Conservation (phyloP, 257 asterid genomes). For the Thymus quinquecostatus region DNA sequence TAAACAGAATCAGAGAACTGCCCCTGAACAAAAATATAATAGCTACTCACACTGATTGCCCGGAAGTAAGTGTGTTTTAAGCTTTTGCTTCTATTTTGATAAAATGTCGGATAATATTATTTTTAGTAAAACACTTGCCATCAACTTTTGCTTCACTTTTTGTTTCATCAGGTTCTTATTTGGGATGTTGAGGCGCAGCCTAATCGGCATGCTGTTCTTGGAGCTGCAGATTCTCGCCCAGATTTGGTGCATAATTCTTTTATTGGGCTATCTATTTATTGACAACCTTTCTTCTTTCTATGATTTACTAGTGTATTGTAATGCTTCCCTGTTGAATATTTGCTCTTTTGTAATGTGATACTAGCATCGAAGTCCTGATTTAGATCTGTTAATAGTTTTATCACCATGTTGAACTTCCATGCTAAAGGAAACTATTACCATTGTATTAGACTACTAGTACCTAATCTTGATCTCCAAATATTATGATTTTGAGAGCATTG, state of each 20-base stretch:
- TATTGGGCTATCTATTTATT: slow-evolving; percentile 10
- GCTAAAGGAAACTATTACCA: slow-evolving; percentile 17
- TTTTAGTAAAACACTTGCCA: slow-evolving; percentile 9
- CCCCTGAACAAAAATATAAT: slow-evolving; percentile 90
- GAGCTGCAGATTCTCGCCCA: slow-evolving; percentile 87
- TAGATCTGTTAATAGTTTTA: slow-evolving; percentile 2
- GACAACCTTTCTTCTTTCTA: neutral
- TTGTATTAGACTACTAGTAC: neutral
- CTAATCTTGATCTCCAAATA: neutral
- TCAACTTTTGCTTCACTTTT: slow-evolving; percentile 21
- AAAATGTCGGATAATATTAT: slow-evolving; percentile 1
- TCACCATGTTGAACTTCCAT: slow-evolving; percentile 16
- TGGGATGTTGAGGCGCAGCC: slow-evolving; percentile 99
- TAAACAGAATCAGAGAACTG: slow-evolving; percentile 95
- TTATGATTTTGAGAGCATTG: slow-evolving; percentile 13
- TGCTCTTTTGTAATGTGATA: neutral
- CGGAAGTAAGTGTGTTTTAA: slow-evolving; percentile 67
- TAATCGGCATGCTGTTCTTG: slow-evolving; percentile 83
- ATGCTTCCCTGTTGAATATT: slow-evolving; percentile 14
- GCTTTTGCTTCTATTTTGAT: slow-evolving; percentile 19
- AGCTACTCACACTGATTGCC: slow-evolving; percentile 95
- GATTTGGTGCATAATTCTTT: slow-evolving; percentile 67
- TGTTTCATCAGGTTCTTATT: slow-evolving; percentile 69
- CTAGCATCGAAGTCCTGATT: neutral
- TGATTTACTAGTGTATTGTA: slow-evolving; percentile 6